phyloP scores from a whole-genome alignment of 768 basidiomycete genomes.

The Termitomyces eurrhizus region DNA sequence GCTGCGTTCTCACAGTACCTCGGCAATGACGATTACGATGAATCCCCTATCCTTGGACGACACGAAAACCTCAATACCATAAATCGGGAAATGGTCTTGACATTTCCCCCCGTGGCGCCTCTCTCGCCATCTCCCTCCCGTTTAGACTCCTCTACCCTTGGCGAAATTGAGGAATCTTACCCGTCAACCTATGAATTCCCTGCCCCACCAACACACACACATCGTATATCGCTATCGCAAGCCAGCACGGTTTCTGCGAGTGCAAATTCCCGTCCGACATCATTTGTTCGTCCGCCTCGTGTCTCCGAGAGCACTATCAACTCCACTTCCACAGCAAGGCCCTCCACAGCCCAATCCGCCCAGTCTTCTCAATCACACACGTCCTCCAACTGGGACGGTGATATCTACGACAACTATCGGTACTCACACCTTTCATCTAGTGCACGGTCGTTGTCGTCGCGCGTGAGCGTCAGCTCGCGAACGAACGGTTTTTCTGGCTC shows the following conservation, averaged over 20 bases:
- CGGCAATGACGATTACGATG: slow-evolving; percentile 1
- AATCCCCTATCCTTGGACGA: slow-evolving; percentile 4
- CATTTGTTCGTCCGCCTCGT: not conserved
- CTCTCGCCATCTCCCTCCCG: slow-evolving; percentile 16
- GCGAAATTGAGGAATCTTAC: not conserved
- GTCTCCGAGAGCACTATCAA: not conserved
- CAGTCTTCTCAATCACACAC: slow-evolving; percentile 4
- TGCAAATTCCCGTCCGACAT: slow-evolving; percentile 11
- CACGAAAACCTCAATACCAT: not conserved
- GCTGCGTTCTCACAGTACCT: slow-evolving; percentile 1
- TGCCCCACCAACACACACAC: slow-evolving; percentile 9
- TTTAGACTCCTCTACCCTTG: not conserved
- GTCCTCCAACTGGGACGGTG: slow-evolving; percentile 38
- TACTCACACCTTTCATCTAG: slow-evolving; percentile 61
- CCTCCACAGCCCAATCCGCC: slow-evolving; percentile 18
- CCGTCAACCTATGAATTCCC: slow-evolving; percentile 9
- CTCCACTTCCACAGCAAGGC: not conserved
- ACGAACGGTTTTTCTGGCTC: slow-evolving; percentile 3
- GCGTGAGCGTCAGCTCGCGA: slow-evolving; percentile 5
- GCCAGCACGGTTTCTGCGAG: not conserved
- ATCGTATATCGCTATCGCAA: slow-evolving; percentile 1
- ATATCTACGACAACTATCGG: slow-evolving; percentile 80
- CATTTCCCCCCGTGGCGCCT: slow-evolving; percentile 18
- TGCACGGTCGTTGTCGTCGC: slow-evolving; percentile 23
- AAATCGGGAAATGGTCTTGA: slow-evolving; percentile 6